These are phyloP conservation scores for Ballota nigra DNA, from an alignment of 257 asterid genomes.

Conservation along the genomic window DNA sequence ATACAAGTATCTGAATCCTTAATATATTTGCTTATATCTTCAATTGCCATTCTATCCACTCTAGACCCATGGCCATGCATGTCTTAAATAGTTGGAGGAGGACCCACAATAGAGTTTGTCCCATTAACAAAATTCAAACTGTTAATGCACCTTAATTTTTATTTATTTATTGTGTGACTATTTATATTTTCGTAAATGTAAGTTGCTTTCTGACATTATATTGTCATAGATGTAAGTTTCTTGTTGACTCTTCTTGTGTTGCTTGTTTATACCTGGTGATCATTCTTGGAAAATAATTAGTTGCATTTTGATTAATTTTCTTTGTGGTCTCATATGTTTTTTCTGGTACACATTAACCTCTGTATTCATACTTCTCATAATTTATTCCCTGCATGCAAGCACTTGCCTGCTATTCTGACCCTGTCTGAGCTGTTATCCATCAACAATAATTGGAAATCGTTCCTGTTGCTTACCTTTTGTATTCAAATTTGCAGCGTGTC, in stretches of 20 bases:
- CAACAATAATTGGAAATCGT: background rate
- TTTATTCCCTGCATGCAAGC: no score
- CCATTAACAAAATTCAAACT: background rate
- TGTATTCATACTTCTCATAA: background rate
- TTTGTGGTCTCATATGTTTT: no score
- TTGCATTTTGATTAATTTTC: no score
- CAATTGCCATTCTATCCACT: background rate
- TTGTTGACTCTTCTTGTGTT: no score
- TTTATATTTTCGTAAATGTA: no score
- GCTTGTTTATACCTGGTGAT: no score
- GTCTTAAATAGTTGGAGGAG: background rate
- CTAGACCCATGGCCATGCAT: background rate
- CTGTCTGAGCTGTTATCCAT: no score
- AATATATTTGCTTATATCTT: background rate
- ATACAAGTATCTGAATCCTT: background rate
- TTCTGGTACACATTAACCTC: background rate
- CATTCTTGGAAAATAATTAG: no score
- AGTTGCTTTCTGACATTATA: no score
- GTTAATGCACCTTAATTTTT: background rate
- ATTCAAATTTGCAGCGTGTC: conserved; percentile 50
- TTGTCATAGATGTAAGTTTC: no score
- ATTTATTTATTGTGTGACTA: background rate
- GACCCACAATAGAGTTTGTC: background rate
- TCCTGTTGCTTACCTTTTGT: conserved; percentile 30
- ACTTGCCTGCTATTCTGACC: no score